Percentiles rank a stretch among this genome's conserved stretches.
These are phyloP conservation scores for Hypocreales sp. DNA, from an alignment of 2,329 filamentous ascomycete genomes.

Conservation along the genomic window DNA sequence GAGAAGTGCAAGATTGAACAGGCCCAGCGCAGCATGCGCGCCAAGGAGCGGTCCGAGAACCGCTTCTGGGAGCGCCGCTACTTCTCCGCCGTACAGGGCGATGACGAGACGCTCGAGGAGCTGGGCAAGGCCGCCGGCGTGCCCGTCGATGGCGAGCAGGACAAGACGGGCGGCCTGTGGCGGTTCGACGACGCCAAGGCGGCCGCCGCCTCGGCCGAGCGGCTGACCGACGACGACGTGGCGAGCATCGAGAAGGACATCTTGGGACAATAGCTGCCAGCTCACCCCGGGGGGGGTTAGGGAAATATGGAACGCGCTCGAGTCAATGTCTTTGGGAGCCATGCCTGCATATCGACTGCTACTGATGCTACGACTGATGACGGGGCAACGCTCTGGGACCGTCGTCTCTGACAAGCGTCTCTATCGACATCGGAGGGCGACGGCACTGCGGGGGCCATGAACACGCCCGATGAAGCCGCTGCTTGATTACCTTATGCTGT, in stretches of 20 bases:
- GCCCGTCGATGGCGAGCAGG: slow-evolving; percentile 33
- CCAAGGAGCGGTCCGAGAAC: slow-evolving; percentile 59
- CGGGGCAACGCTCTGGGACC: too few relatives aligned
- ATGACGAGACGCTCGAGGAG: slow-evolving; percentile 27
- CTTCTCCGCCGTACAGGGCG: slow-evolving; percentile 43
- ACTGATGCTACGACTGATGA: too few relatives aligned
- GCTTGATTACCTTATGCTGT: too few relatives aligned
- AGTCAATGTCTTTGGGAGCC: too few relatives aligned
- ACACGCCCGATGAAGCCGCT: too few relatives aligned
- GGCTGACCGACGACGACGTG: slow-evolving; percentile 22
- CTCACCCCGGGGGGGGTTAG: too few relatives aligned
- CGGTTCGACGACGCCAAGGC: slow-evolving; percentile 37
- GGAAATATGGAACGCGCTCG: too few relatives aligned
- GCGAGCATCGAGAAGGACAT: slow-evolving; percentile 28
- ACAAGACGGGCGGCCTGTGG: slow-evolving; percentile 47
- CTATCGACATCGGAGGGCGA: too few relatives aligned
- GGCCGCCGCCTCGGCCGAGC: slow-evolving; percentile 18
- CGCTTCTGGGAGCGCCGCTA: slow-evolving; percentile 71
- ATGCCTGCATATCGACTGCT: too few relatives aligned
- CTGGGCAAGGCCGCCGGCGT: slow-evolving; percentile 32
- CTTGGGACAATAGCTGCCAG: slow-evolving; percentile 17
- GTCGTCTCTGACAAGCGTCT: too few relatives aligned
- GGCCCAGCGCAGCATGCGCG: slow-evolving; percentile 60
- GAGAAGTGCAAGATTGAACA: slow-evolving; percentile 89
- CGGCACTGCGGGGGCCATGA: too few relatives aligned